A percentile compares a stretch with the other conserved stretches of the same genome.
These are phyloP conservation scores for Amanita jacksonii DNA, from an alignment of 768 basidiomycete species.

Conservation along the genomic window DNA sequence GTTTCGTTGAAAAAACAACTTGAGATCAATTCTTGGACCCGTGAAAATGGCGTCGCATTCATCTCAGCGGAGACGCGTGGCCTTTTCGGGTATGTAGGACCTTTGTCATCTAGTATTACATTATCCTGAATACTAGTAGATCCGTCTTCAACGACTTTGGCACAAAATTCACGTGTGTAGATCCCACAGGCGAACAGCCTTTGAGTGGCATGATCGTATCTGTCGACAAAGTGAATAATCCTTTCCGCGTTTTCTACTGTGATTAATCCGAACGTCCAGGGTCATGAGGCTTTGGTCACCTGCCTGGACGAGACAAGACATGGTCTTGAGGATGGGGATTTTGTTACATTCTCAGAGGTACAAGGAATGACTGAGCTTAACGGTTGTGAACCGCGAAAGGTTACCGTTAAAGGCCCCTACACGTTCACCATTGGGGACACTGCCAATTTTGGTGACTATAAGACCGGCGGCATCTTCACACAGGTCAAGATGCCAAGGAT, in stretches of 20 bases:
- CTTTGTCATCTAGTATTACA: neutral
- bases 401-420: constrained; percentile 93
- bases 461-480: constrained; percentile 86
- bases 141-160: constrained; percentile 97
- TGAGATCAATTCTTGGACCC: constrained; percentile 95
- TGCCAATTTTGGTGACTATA: constrained; percentile 64
- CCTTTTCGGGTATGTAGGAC: constrained; percentile 70
- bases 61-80: constrained; percentile 87
- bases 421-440: constrained; percentile 97
- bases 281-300: constrained; percentile 85
- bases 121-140: constrained; percentile 31
- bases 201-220: constrained; percentile 93
- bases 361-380: constrained; percentile 93
- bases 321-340: constrained; percentile 98
- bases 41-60: constrained; percentile 82
- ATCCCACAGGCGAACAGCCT: constrained; percentile 96
- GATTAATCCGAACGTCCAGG: constrained; percentile 32
- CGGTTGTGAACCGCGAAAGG: constrained; percentile 82
- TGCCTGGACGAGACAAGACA: constrained; percentile 96
- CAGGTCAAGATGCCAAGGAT: constrained; percentile 99
- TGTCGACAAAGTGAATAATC: constrained; percentile 60
- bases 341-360: constrained; percentile 92
- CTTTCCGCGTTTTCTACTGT: neutral
- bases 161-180: constrained; percentile 87
- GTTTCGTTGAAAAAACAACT: constrained; percentile 72